These are phyloP conservation scores for Suillus variegatus DNA, from an alignment of 768 basidiomycete genomes.

Conservation along the genomic window DNA sequence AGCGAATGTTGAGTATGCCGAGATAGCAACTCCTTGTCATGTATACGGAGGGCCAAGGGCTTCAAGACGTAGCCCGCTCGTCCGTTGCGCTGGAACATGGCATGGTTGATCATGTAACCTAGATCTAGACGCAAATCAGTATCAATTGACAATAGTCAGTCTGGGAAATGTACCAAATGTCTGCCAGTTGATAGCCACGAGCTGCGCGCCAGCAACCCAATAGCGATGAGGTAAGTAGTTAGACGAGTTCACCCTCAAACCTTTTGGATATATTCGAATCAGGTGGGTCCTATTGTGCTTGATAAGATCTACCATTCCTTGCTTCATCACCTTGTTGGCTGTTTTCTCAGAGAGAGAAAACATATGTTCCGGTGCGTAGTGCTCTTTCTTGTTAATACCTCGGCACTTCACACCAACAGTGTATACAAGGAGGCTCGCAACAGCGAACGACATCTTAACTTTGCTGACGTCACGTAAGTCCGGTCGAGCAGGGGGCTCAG, in stretches of 20 bases:
- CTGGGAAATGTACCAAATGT: slow-evolving; percentile 68
- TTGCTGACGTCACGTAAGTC: slow-evolving; percentile 35
- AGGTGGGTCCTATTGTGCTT: slow-evolving; percentile 86
- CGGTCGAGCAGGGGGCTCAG: slow-evolving; percentile 19
- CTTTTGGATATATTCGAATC: slow-evolving; percentile 86
- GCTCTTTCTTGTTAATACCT: slow-evolving; percentile 83
- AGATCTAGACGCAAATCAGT: slow-evolving; percentile 54
- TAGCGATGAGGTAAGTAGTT: slow-evolving; percentile 89
- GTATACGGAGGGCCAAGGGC: slow-evolving; percentile 70
- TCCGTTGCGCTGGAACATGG: slow-evolving; percentile 95
- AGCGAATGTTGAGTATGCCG: slow-evolving; percentile 60
- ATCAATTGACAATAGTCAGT: slow-evolving; percentile 3
- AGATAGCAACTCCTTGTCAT: slow-evolving; percentile 58
- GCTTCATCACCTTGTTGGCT: slow-evolving; percentile 74
- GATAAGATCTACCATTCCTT: slow-evolving; percentile 68
- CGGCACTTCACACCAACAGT: slow-evolving; percentile 95
- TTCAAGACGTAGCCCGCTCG: slow-evolving; percentile 89
- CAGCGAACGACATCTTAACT: slow-evolving; percentile 70
- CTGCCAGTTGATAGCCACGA: slow-evolving; percentile 98
- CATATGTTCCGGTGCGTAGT: slow-evolving; percentile 85
- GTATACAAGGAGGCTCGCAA: slow-evolving; percentile 83
- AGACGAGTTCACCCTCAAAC: slow-evolving; percentile 74
- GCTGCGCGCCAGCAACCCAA: slow-evolving; percentile 87
- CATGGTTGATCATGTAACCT: slow-evolving; percentile 89
- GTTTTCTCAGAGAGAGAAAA: slow-evolving; percentile 91